phyloP scores from a whole-genome alignment of 768 basidiomycete genomes.

The Tricholoma matsutake region DNA sequence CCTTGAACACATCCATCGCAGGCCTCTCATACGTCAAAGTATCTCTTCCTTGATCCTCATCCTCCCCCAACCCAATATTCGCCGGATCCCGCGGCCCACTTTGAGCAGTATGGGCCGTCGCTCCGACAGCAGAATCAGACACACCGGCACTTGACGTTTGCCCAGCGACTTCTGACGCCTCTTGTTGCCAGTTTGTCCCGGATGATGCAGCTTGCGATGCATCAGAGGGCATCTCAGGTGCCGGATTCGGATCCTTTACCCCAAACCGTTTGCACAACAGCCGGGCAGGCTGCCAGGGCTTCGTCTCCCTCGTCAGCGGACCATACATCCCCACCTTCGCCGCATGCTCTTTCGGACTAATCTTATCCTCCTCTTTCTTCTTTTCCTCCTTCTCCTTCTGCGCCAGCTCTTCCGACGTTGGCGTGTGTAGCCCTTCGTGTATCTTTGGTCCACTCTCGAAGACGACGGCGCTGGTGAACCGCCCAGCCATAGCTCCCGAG shows the following conservation, averaged over 20 bases:
- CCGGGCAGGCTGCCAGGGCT: slow-evolving; percentile 76
- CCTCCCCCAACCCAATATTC: slow-evolving; percentile 89
- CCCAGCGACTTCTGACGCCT: not conserved
- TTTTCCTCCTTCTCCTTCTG: slow-evolving; percentile 41
- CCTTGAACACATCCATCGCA: slow-evolving; percentile 91
- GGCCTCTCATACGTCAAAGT: slow-evolving; percentile 88
- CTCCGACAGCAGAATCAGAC: slow-evolving; percentile 9
- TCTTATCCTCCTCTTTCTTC: slow-evolving; percentile 49
- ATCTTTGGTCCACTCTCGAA: slow-evolving; percentile 64
- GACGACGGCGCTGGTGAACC: slow-evolving; percentile 83
- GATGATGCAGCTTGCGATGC: slow-evolving; percentile 18
- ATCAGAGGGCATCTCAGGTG: slow-evolving; percentile 38
- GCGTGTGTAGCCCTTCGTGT: slow-evolving; percentile 67
- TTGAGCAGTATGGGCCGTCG: slow-evolving; percentile 11
- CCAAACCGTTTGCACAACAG: slow-evolving; percentile 93
- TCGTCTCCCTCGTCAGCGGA: slow-evolving; percentile 71
- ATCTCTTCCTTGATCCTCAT: slow-evolving; percentile 85
- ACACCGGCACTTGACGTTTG: slow-evolving; percentile 5
- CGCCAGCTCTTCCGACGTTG: slow-evolving; percentile 42
- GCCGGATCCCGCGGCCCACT: slow-evolving; percentile 55
- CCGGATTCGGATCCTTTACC: slow-evolving; percentile 80
- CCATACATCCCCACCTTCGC: slow-evolving; percentile 91
- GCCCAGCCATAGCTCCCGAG: slow-evolving; percentile 86
- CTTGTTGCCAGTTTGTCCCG: slow-evolving; percentile 17
- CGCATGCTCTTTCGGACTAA: slow-evolving; percentile 77